A percentile compares a stretch with the other conserved stretches of the same genome.
phyloP scores from a whole-genome alignment of 768 basidiomycete species.

The Scleroderma citrinum region DNA sequence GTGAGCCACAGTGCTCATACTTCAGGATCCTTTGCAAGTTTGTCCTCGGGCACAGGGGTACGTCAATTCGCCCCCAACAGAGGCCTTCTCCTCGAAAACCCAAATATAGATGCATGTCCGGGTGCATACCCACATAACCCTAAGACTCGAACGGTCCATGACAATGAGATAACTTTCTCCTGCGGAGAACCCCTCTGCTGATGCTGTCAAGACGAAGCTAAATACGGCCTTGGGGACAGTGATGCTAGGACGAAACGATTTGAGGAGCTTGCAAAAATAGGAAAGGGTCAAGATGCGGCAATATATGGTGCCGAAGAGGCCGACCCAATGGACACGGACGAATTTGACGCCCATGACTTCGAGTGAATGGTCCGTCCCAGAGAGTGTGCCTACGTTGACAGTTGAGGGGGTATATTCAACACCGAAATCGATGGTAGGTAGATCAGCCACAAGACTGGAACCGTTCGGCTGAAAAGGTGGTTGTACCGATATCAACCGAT shows the following conservation, averaged over 20 bases:
- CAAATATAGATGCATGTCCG: conserved; percentile 52
- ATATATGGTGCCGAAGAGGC: not conserved
- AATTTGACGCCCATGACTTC: no score
- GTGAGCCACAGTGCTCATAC: not conserved
- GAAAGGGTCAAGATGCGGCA: not conserved
- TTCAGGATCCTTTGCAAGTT: conserved; percentile 36
- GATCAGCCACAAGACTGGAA: no score
- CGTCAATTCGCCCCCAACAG: conserved; percentile 22
- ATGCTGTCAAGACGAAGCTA: conserved; percentile 39
- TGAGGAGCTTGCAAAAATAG: no score
- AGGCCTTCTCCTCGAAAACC: conserved; percentile 38
- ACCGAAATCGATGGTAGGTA: no score
- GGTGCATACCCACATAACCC: conserved; percentile 46
- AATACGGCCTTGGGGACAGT: conserved; percentile 12
- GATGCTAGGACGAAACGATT: not conserved
- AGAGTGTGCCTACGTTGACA: no score
- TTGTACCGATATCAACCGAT: no score
- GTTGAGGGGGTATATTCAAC: no score
- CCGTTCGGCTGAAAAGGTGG: no score
- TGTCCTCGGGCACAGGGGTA: conserved; percentile 50
- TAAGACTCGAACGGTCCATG: conserved; percentile 46
- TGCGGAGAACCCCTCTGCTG: conserved; percentile 42
- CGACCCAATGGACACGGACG: no score
- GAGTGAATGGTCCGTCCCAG: no score
- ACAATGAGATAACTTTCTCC: conserved; percentile 54